phyloP scores from a whole-genome alignment of 441 rosid species.

The Kokia cookei region DNA sequence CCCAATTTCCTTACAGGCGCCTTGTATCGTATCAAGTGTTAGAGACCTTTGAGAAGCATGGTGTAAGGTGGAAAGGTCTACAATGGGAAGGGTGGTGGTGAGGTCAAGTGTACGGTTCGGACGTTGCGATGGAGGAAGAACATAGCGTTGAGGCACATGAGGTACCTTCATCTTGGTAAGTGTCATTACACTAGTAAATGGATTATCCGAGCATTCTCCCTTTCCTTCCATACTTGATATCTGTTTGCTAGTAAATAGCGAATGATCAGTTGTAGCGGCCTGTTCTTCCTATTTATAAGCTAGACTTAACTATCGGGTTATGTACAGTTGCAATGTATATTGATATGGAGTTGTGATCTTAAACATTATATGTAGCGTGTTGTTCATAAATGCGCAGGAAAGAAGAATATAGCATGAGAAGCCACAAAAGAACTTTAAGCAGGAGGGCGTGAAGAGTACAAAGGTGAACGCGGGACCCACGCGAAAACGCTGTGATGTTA shows the following conservation, averaged over 20 bases:
- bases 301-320: slow-evolving; percentile 1
- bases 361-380: neutral
- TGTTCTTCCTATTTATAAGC: neutral
- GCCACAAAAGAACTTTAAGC: neutral
- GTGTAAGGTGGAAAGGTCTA: slow-evolving; percentile 25
- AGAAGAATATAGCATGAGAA: neutral
- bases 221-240: slow-evolving; percentile 11
- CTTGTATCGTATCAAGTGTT: slow-evolving; percentile 19
- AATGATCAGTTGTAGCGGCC: neutral
- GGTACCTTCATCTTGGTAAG: slow-evolving; percentile 19
- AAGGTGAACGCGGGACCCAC: neutral
- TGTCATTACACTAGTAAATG: slow-evolving; percentile 24
- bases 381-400: neutral
- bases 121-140: slow-evolving; percentile 31
- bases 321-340: slow-evolving; percentile 18
- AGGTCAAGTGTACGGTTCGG: slow-evolving; percentile 6
- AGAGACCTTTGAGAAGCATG: slow-evolving; percentile 22
- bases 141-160: slow-evolving; percentile 24
- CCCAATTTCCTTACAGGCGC: slow-evolving; percentile 28
- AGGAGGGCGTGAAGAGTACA: neutral
- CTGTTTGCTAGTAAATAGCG: neutral
- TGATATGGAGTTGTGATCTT: neutral
- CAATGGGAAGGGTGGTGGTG: slow-evolving; percentile 20
- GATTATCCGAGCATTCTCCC: slow-evolving; percentile 4
- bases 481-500: neutral